These are phyloP conservation scores for Pleurotus cornucopiae DNA, from an alignment of 768 basidiomycete species.

Conservation along the genomic window DNA sequence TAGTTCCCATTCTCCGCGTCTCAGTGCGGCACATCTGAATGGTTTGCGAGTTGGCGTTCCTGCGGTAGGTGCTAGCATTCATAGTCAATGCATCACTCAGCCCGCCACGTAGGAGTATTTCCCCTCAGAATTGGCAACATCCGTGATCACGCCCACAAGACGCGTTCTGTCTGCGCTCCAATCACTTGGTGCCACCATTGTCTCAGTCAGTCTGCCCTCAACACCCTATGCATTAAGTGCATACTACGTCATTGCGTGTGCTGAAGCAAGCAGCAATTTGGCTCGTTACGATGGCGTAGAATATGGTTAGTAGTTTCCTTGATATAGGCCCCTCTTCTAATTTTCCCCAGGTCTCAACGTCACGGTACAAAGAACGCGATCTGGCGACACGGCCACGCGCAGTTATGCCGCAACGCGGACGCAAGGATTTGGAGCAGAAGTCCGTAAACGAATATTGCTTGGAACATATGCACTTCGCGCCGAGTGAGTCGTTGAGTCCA, in stretches of 20 bases:
- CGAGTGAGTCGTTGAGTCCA: conserved; percentile 52
- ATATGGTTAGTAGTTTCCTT: conserved; percentile 49
- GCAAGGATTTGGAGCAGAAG: conserved; percentile 77
- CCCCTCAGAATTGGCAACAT: conserved; percentile 55
- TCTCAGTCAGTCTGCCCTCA: conserved; percentile 70
- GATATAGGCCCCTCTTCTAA: neutral
- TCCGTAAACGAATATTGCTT: conserved; percentile 79
- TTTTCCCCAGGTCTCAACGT: conserved; percentile 44
- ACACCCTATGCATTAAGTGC: conserved; percentile 76
- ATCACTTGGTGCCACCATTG: conserved; percentile 57
- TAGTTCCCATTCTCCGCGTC: neutral
- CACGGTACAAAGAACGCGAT: conserved; percentile 6
- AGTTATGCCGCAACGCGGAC: conserved; percentile 64
- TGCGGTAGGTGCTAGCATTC: conserved; percentile 36
- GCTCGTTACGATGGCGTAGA: conserved; percentile 86
- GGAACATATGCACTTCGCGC: conserved; percentile 92
- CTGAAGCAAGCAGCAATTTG: conserved; percentile 90
- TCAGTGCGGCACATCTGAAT: neutral
- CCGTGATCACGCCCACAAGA: conserved; percentile 42
- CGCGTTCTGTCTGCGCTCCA: conserved; percentile 34
- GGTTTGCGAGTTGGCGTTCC: conserved; percentile 76
- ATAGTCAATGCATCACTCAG: neutral
- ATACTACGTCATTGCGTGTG: conserved; percentile 94
- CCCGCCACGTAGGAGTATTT: conserved; percentile 67
- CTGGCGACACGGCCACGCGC: neutral